A percentile compares a stretch with the other conserved stretches of the same genome.
These are phyloP conservation scores for Exophiala sideris DNA, from an alignment of 2,329 filamentous ascomycete genomes.

Conservation along the genomic window DNA sequence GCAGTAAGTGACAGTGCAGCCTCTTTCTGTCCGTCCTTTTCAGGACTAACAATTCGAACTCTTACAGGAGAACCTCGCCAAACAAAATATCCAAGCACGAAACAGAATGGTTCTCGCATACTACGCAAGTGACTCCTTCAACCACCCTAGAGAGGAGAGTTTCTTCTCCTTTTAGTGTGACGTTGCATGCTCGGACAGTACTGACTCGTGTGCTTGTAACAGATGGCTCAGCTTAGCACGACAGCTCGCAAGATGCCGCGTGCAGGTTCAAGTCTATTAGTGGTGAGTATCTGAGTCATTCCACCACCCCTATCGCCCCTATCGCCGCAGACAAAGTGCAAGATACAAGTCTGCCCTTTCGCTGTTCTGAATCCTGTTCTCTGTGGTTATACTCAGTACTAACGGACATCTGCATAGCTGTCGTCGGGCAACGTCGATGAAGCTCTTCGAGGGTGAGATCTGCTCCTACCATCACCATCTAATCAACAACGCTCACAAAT, in stretches of 20 bases:
- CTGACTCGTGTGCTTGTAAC: constrained; percentile 5
- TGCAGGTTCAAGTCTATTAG: constrained; percentile 18
- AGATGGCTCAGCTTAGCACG: constrained; percentile 19
- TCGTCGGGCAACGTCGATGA: constrained; percentile 61
- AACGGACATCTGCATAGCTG: not conserved
- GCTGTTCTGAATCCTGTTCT: not conserved
- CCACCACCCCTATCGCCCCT: not conserved
- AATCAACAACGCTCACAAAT: constrained; percentile 41
- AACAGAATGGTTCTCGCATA: constrained; percentile 65
- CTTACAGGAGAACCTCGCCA: constrained; percentile 57
- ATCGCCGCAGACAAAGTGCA: not conserved
- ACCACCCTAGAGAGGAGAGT: not conserved
- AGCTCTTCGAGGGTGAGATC: constrained; percentile 34
- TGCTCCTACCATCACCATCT: constrained; percentile 21
- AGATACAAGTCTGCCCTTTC: not conserved
- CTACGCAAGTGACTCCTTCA: constrained; percentile 18
- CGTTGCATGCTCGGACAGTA: not conserved
- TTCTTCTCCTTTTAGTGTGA: not conserved
- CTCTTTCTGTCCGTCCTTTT: constrained; percentile 1
- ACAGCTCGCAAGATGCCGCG: constrained; percentile 18
- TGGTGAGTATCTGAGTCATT: constrained; percentile 2
- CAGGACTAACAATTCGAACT: not conserved
- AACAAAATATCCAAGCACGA: constrained; percentile 65
- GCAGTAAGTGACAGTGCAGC: constrained; percentile 15
- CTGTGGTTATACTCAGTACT: not conserved